Percentiles rank a stretch among this genome's conserved stretches.
phyloP scores from a whole-genome alignment of 2,329 filamentous ascomycete genomes.

The Colletotrichum incanum region DNA sequence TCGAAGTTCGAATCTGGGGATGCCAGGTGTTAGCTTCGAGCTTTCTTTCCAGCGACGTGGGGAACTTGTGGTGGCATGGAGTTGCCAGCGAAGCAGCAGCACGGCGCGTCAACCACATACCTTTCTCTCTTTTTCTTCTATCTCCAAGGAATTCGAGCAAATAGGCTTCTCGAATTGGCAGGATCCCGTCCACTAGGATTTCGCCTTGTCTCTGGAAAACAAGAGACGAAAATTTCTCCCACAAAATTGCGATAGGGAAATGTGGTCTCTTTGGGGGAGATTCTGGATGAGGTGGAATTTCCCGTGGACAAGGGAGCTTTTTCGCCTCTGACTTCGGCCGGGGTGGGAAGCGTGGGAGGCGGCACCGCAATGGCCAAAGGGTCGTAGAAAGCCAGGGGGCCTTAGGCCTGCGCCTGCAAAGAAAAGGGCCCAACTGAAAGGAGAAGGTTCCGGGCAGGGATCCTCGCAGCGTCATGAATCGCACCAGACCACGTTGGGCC shows the following conservation, averaged over 20 bases:
- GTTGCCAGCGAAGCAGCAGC: slow-evolving; percentile 36
- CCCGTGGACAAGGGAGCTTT: slow-evolving; percentile 39
- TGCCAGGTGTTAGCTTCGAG: slow-evolving; percentile 41
- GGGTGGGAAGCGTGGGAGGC: slow-evolving; percentile 23
- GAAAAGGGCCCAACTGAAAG: slow-evolving; percentile 25
- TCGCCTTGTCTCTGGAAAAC: neutral
- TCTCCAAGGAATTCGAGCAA: slow-evolving; percentile 1
- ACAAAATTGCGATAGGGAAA: slow-evolving; percentile 30
- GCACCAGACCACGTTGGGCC: slow-evolving; percentile 30
- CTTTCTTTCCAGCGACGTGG: slow-evolving; percentile 26
- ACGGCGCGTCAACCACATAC: slow-evolving; percentile 22
- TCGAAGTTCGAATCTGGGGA: slow-evolving; percentile 26
- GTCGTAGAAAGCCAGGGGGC: slow-evolving; percentile 23
- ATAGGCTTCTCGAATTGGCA: slow-evolving; percentile 13
- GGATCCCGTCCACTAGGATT: slow-evolving; percentile 2
- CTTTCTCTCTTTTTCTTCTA: slow-evolving; percentile 16
- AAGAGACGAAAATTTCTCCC: slow-evolving; percentile 20
- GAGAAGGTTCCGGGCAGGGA: slow-evolving; percentile 38
- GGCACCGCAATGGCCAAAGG: slow-evolving; percentile 10
- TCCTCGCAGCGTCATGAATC: slow-evolving; percentile 21
- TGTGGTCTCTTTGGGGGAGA: slow-evolving; percentile 39
- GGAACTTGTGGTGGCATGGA: slow-evolving; percentile 27
- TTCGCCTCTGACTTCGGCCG: slow-evolving; percentile 25
- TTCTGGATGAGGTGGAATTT: slow-evolving; percentile 40
- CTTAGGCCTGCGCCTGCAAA: slow-evolving; percentile 20